Evolutionary conservation across 129 eudicot genomes (phyloP).

Genomic region (Lactuca sativa): DNA sequence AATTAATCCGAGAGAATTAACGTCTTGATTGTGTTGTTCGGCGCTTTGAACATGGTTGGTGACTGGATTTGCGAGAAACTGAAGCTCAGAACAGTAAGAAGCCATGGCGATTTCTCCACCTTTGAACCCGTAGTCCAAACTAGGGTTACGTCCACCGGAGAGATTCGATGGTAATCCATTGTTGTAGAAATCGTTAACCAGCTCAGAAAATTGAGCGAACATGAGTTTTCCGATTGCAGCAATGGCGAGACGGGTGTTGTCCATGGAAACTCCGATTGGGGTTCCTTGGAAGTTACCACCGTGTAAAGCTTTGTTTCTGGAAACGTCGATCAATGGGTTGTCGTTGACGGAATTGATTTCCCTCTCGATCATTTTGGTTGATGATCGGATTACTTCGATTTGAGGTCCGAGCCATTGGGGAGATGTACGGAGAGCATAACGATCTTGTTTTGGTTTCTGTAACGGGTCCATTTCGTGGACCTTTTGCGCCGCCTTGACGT

Average conservation of each 20-base stretch:
- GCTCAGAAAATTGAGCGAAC: constrained; percentile 86
- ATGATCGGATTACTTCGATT: constrained; percentile 65
- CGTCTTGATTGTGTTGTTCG: constrained; percentile 85
- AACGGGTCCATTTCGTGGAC: constrained; percentile 67
- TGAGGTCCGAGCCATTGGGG: constrained; percentile 92
- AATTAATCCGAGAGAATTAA: constrained; percentile 67
- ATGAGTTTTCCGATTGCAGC: constrained; percentile 72
- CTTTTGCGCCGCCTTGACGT: constrained; percentile 49
- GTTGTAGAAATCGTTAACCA: constrained; percentile 80
- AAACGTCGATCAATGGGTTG: constrained; percentile 76
- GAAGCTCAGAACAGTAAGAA: constrained; percentile 76
- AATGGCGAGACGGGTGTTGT: constrained; percentile 61
- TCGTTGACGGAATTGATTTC: constrained; percentile 84
- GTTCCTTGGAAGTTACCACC: constrained; percentile 90
- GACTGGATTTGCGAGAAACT: constrained; percentile 76
- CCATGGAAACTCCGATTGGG: constrained; percentile 86
- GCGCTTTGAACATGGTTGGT: constrained; percentile 89
- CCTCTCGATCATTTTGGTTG: constrained; percentile 72
- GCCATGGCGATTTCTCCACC: constrained; percentile 90
- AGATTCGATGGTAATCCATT: constrained; percentile 75
- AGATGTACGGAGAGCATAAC: constrained; percentile 76
- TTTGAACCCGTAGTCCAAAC: constrained; percentile 80
- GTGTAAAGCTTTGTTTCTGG: constrained; percentile 72
- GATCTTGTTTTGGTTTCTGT: constrained; percentile 67
- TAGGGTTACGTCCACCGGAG: constrained; percentile 74